Base-by-base conservation (phyloP, 192 early-diverging fungal species). In the Rhizophagus clarus region DNA sequence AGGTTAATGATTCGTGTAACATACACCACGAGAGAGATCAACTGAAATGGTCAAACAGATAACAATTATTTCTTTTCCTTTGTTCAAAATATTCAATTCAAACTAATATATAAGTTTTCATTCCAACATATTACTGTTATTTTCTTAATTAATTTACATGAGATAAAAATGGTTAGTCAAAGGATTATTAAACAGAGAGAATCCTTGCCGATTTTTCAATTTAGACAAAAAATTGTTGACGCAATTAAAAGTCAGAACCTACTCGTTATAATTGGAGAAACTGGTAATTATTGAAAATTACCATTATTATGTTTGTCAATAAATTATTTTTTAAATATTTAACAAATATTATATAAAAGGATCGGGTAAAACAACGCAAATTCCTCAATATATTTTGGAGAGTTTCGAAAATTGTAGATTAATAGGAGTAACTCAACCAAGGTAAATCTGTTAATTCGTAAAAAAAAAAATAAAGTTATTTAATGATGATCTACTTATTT, bases 191-290 rank as follows among this genome's bases (percentile, higher is more conserved):
- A 31, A 26, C 64, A 66, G 4, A 66, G 64, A 6, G 64, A 66
- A 66, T 66, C 64, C 7, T 12, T 66, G 17, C 64, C 64, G 4
- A 93, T 92, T 28, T 91, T 80, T 86, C 81, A 85, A 17, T 91
- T 89, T 81, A 83, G 84, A 34, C 87, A 95, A 80, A 89, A 93
- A 47, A 87, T 99, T 45, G 83, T 99, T 68, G 89, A 92, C 12
- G 92, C 96, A 6, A 95, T 99, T 60, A 86, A 90, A 56, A 94
- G 97, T 67, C 94, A 98, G 77, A 92, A 92, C 71, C 90, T 92
- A 34, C 86, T 98, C 28, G 89, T 99, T 15, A 89, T 99, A 8
- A 95, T 97, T 76, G 97, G 97, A 68, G 96, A 98, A 82, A 98
- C 97, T 0, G 97, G 91, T 87, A 84, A 45, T 45, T 45, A 45